phyloP scores from a whole-genome alignment of 148 eudicot genomes.

The Bassia scoparia region DNA sequence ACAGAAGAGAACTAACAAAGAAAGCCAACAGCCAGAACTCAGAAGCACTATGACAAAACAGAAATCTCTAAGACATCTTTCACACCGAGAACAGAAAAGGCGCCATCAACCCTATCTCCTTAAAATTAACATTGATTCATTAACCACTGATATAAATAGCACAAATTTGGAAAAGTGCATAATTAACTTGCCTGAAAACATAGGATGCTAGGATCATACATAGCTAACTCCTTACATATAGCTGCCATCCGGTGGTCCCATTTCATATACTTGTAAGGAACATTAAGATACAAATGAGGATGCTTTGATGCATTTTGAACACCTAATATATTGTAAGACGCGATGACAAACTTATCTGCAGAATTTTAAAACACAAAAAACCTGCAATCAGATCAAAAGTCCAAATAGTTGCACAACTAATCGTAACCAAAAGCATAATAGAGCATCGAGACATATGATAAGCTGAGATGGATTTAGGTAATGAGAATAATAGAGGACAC shows the following conservation, averaged over 20 bases:
- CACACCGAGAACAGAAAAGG: too few species aligned
- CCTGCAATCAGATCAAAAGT: background rate
- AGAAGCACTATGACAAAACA: background rate
- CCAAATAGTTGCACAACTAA: constrained; percentile 5
- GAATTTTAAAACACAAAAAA: constrained; percentile 7
- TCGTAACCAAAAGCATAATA: background rate
- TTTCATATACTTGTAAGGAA: constrained; percentile 44
- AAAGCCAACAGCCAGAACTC: background rate
- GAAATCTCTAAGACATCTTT: background rate
- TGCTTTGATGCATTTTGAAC: constrained; percentile 82
- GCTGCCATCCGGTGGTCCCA: constrained; percentile 64
- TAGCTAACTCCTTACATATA: constrained; percentile 52
- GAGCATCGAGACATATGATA: background rate
- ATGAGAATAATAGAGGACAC: background rate
- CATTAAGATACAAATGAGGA: constrained; percentile 49
- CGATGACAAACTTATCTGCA: constrained; percentile 66
- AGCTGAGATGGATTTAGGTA: background rate
- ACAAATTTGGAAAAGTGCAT: background rate
- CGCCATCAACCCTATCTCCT: too few species aligned
- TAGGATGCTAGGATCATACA: constrained; percentile 58
- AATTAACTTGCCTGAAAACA: constrained; percentile 74
- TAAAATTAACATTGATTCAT: too few species aligned
- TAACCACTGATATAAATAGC: constrained; percentile 3
- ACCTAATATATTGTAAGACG: constrained; percentile 83
- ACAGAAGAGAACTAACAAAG: background rate